Percentiles rank a stretch among this genome's conserved stretches.
Evolutionary conservation across 208 protist genomes (phyloP).

Genomic region (Vickermania spadyakhi): DNA sequence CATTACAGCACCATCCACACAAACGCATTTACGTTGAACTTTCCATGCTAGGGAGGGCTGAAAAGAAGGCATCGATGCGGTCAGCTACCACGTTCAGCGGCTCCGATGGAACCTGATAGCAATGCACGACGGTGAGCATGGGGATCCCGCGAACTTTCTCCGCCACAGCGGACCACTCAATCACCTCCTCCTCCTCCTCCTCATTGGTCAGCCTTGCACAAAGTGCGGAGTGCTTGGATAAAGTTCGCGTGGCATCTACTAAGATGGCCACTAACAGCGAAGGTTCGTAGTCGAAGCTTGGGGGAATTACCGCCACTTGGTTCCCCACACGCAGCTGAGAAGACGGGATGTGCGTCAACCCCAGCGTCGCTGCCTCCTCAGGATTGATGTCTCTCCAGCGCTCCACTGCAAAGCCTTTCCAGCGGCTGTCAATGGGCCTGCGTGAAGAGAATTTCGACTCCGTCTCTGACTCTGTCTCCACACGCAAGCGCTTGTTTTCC

Average conservation of each 20-base stretch:
- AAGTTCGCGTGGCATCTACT: slow-evolving; percentile 19
- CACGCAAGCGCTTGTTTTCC: not conserved
- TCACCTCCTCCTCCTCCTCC: slow-evolving; percentile 6
- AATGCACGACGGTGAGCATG: slow-evolving; percentile 35
- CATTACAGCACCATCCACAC: too few relatives aligned
- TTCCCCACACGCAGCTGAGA: slow-evolving; percentile 31
- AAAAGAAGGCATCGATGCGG: slow-evolving; percentile 67
- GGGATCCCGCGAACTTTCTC: slow-evolving; percentile 36
- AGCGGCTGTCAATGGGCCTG: slow-evolving; percentile 1
- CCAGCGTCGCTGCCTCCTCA: slow-evolving; percentile 28
- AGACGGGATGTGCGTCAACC: slow-evolving; percentile 23
- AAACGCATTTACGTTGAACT: too few relatives aligned
- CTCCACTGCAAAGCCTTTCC: slow-evolving; percentile 48
- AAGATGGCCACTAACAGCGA: slow-evolving; percentile 55
- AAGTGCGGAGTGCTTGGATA: not conserved
- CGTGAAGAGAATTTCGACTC: too few relatives aligned
- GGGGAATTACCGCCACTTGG: slow-evolving; percentile 52
- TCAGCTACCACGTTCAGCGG: slow-evolving; percentile 16
- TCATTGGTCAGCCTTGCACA: slow-evolving; percentile 3
- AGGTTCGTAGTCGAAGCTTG: slow-evolving; percentile 44
- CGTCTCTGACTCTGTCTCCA: not conserved
- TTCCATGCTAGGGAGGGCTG: too few relatives aligned
- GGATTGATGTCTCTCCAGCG: slow-evolving; percentile 35
- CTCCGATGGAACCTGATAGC: slow-evolving; percentile 32
- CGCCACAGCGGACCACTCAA: slow-evolving; percentile 50